Conservation (phyloP, 768 basidiomycete genomes). For the Phylloporus arenicola region DNA sequence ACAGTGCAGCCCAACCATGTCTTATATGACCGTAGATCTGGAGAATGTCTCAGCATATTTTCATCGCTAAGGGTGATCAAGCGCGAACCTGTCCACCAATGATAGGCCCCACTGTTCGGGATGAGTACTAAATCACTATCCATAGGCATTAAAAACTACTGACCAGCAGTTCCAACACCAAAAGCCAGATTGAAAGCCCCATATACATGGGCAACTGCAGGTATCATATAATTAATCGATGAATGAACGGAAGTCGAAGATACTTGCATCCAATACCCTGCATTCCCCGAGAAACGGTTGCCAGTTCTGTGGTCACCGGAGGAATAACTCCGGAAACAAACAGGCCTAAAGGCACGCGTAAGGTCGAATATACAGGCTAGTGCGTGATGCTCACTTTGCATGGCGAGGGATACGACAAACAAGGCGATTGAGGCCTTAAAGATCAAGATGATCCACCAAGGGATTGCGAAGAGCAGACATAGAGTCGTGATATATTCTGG, state of each 20-base stretch:
- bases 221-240: neutral
- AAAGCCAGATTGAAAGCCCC: conserved; percentile 71
- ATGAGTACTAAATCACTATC: conserved; percentile 1
- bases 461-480: conserved; percentile 48
- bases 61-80: neutral
- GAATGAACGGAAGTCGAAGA: neutral
- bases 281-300: conserved; percentile 49
- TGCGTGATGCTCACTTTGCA: conserved; percentile 44
- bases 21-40: conserved; percentile 56
- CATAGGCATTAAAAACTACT: conserved; percentile 15
- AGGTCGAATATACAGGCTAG: neutral
- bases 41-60: neutral
- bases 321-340: conserved; percentile 56
- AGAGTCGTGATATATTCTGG: conserved; percentile 48
- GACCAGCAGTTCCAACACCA: conserved; percentile 58
- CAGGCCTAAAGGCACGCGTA: conserved; percentile 40
- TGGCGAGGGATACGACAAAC: conserved; percentile 37
- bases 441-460: conserved; percentile 58
- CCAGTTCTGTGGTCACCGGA: conserved; percentile 63
- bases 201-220: conserved; percentile 65
- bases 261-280: conserved; percentile 65
- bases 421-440: conserved; percentile 44
- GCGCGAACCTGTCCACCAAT: conserved; percentile 58
- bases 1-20: conserved; percentile 59
- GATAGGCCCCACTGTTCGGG: conserved; percentile 55